These are phyloP conservation scores for Clarireedia homoeocarpa DNA, from an alignment of 2,329 filamentous ascomycete species.

Conservation along the genomic window DNA sequence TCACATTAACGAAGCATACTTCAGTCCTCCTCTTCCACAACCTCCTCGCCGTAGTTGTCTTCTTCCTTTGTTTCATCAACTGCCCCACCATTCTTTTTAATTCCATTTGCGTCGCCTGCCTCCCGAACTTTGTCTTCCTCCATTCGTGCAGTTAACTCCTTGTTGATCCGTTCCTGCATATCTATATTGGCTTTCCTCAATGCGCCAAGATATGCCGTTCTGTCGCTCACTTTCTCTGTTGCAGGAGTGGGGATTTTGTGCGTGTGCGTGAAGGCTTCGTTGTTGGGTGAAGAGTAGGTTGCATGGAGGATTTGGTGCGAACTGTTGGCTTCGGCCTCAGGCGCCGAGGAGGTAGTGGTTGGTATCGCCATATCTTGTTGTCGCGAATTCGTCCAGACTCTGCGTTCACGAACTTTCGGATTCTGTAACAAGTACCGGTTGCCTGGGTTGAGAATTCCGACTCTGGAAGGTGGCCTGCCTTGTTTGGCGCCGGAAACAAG, in stretches of 20 bases:
- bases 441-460: no score
- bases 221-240: constrained; percentile 37
- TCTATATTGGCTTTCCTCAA: constrained; percentile 49
- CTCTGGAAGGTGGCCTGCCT: neutral
- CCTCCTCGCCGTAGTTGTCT: constrained; percentile 81
- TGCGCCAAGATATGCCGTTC: constrained; percentile 49
- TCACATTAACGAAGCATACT: constrained; percentile 11
- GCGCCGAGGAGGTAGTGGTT: neutral
- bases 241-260: constrained; percentile 32
- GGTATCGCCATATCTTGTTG: neutral
- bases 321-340: neutral
- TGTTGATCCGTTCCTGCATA: constrained; percentile 62
- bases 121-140: constrained; percentile 57
- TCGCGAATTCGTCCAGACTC: neutral
- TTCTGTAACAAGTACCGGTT: no score
- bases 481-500: neutral
- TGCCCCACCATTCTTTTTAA: constrained; percentile 29
- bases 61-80: constrained; percentile 55
- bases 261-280: constrained; percentile 39
- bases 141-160: constrained; percentile 66
- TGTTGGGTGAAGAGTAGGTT: constrained; percentile 46
- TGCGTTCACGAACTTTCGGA: neutral
- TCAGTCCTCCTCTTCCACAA: constrained; percentile 54
- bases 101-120: constrained; percentile 25
- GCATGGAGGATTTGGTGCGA: constrained; percentile 28